These are phyloP conservation scores for Fraxinus xanthoxyloides DNA, from an alignment of 305 asterid species.

Conservation along the genomic window DNA sequence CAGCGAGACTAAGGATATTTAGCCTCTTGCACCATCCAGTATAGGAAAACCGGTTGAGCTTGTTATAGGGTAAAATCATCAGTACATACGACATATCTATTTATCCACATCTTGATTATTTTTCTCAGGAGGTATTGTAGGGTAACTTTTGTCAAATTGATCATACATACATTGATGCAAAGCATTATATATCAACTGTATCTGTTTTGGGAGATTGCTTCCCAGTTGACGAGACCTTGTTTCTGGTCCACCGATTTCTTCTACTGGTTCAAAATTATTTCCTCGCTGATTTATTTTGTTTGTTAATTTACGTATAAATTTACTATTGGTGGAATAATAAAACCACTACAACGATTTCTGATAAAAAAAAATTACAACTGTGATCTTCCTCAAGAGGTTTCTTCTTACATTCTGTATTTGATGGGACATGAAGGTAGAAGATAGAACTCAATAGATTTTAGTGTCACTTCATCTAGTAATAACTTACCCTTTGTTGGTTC, in stretches of 20 bases:
- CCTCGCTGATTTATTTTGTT: not conserved
- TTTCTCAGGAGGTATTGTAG: not conserved
- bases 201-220: not conserved
- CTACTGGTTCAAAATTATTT: not conserved
- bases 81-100: conserved; percentile 14
- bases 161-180: not conserved
- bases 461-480: not conserved
- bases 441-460: not conserved
- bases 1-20: conserved; percentile 29
- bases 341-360: not conserved
- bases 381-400: not conserved
- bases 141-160: not conserved
- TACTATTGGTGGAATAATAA: not conserved
- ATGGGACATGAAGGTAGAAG: not conserved
- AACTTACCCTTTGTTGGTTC: not conserved
- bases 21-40: not conserved
- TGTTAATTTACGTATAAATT: not conserved
- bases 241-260: not conserved
- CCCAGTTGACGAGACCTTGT: not conserved
- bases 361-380: not conserved
- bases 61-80: not conserved
- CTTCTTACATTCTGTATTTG: not conserved
- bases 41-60: not conserved
- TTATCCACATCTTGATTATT: not conserved
- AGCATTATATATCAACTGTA: not conserved